Percentiles rank a stretch among this genome's conserved stretches.
Evolutionary conservation across 768 basidiomycete species (phyloP).

Genomic region (Sarcodon aspratus): DNA sequence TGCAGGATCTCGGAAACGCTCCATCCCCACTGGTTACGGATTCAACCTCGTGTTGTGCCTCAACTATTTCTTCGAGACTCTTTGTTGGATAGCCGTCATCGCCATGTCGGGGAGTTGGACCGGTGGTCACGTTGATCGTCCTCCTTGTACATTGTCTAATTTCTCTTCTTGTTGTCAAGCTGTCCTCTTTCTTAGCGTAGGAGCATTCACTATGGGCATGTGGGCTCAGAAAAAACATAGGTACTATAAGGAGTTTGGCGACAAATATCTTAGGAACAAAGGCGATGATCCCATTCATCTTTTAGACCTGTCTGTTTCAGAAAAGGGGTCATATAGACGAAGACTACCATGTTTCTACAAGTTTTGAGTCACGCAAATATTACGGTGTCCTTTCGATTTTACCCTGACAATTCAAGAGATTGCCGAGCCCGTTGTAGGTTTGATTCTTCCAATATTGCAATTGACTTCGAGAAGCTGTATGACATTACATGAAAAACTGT

Average conservation of each 20-base stretch:
- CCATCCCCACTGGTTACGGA: slow-evolving; percentile 86
- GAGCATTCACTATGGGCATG: slow-evolving; percentile 54
- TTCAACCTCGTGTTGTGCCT: slow-evolving; percentile 79
- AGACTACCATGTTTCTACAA: too few relatives aligned
- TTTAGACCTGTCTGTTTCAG: too few relatives aligned
- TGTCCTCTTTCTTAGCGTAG: slow-evolving; percentile 52
- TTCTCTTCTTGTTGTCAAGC: slow-evolving; percentile 34
- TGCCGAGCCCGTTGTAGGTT: too few relatives aligned
- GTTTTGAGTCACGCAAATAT: too few relatives aligned
- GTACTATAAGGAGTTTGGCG: slow-evolving; percentile 88
- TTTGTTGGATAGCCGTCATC: slow-evolving; percentile 64
- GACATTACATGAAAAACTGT: too few relatives aligned
- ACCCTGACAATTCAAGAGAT: too few relatives aligned
- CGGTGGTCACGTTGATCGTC: slow-evolving; percentile 33
- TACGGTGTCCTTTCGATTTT: too few relatives aligned
- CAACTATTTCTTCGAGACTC: slow-evolving; percentile 87
- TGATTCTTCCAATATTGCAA: too few relatives aligned
- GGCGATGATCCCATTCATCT: slow-evolving; percentile 69
- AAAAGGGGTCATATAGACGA: too few relatives aligned
- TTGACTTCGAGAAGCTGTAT: too few relatives aligned
- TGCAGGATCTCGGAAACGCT: slow-evolving; percentile 61
- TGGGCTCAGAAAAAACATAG: slow-evolving; percentile 93
- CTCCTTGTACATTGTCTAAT: background rate
- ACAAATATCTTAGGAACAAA: slow-evolving; percentile 65
- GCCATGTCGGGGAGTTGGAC: slow-evolving; percentile 70